A percentile compares a stretch with the other conserved stretches of the same genome.
Conservation (phyloP, 169 alveolate genomes). For the Plasmodium gaboni region DNA sequence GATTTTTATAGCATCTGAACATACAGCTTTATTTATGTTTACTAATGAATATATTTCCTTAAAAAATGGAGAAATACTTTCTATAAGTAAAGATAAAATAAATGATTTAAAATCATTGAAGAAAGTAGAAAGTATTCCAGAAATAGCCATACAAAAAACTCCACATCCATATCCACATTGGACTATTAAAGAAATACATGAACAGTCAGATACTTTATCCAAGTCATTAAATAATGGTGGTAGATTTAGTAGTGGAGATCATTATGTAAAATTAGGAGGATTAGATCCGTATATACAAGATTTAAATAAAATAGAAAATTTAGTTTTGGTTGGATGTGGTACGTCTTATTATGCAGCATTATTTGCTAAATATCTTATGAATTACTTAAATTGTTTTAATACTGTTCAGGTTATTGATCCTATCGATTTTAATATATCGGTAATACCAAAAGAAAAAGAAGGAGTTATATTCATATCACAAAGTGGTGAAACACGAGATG, state of each 20-base stretch:
- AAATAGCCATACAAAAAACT: constrained; percentile 84
- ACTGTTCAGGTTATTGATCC: constrained; percentile 93
- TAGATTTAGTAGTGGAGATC: constrained; percentile 33
- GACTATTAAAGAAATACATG: constrained; percentile 93
- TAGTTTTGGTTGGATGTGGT: constrained; percentile 95
- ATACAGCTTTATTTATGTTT: constrained; percentile 93
- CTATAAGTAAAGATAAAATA: constrained; percentile 86
- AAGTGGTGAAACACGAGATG: constrained; percentile 98
- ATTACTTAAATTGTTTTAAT: constrained; percentile 86
- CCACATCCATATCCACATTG: constrained; percentile 93
- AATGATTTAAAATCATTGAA: constrained; percentile 81
- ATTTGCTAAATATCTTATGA: constrained; percentile 92
- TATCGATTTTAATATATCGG: constrained; percentile 87
- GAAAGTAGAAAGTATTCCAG: constrained; percentile 50
- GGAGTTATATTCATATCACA: constrained; percentile 94
- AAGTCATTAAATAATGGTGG: constrained; percentile 72
- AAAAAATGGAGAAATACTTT: constrained; percentile 92
- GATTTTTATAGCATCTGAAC: constrained; percentile 94
- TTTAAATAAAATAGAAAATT: constrained; percentile 83
- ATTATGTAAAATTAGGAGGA: constrained; percentile 76
- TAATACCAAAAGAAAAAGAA: constrained; percentile 83
- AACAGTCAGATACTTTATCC: constrained; percentile 85
- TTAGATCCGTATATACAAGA: constrained; percentile 73
- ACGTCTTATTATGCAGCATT: constrained; percentile 93
- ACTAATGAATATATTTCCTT: constrained; percentile 93